phyloP scores from a whole-genome alignment of 1,139 yeast species.

The Magnusiomyces fungicola region DNA sequence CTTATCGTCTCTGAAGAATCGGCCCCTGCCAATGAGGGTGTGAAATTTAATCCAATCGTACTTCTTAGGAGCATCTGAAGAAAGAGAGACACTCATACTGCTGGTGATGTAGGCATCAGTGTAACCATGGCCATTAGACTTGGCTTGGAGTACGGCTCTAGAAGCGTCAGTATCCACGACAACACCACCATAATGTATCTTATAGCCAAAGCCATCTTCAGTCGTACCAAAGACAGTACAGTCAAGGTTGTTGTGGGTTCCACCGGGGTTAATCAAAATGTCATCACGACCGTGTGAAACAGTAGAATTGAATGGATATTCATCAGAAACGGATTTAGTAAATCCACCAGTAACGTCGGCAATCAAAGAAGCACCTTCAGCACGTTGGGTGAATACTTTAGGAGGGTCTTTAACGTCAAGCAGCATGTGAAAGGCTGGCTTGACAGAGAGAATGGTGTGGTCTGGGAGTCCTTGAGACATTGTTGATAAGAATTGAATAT shows the following conservation, averaged over 20 bases:
- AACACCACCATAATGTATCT: slow-evolving; percentile 39
- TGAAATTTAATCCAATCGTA: slow-evolving; percentile 43
- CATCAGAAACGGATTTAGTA: slow-evolving; percentile 31
- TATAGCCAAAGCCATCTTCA: slow-evolving; percentile 35
- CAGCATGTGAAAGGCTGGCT: slow-evolving; percentile 13
- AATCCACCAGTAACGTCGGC: slow-evolving; percentile 33
- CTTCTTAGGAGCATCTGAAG: slow-evolving; percentile 36
- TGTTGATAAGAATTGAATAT: too few species aligned
- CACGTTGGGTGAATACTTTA: slow-evolving; percentile 6
- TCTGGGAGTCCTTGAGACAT: slow-evolving; percentile 3
- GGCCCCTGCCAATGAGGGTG: slow-evolving; percentile 47
- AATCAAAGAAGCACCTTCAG: slow-evolving; percentile 8
- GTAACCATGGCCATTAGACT: slow-evolving; percentile 32
- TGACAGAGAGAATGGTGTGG: slow-evolving; percentile 4
- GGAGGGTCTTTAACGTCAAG: slow-evolving; percentile 11
- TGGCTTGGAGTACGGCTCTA: slow-evolving; percentile 33
- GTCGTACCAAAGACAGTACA: slow-evolving; percentile 43
- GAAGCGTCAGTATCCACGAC: slow-evolving; percentile 35
- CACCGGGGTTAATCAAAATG: slow-evolving; percentile 32
- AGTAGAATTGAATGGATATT: slow-evolving; percentile 33
- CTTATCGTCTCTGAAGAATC: slow-evolving; percentile 41
- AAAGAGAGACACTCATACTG: slow-evolving; percentile 40
- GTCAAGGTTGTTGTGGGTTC: slow-evolving; percentile 33
- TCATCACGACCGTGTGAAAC: slow-evolving; percentile 42
- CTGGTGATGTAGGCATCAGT: slow-evolving; percentile 44